Percentiles rank a stretch among this genome's conserved stretches.
Conservation (phyloP, 202 grass and related monocot genomes). For the Musa balbisiana region DNA sequence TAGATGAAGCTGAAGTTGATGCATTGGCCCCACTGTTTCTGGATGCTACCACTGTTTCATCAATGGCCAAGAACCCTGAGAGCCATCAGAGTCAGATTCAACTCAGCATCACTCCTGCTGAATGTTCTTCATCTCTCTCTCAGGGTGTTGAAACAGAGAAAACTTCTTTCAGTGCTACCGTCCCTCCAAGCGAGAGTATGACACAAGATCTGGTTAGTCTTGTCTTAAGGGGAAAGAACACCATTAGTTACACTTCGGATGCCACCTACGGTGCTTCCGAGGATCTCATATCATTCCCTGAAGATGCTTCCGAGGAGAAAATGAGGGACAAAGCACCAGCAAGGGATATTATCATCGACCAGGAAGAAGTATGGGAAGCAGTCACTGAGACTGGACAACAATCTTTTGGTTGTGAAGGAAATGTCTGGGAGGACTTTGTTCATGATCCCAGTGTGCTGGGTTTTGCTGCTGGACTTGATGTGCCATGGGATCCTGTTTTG, state of each 20-base stretch:
- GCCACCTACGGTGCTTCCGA: conserved; percentile 24
- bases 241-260: conserved; percentile 22
- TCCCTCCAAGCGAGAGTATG: background rate
- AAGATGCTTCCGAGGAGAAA: conserved; percentile 15
- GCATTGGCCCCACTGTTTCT: conserved; percentile 1
- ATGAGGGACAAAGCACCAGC: conserved; percentile 16
- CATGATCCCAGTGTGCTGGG: conserved; percentile 32
- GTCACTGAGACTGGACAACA: conserved; percentile 22
- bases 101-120: background rate
- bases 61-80: background rate
- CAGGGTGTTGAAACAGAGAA: background rate
- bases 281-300: conserved; percentile 29
- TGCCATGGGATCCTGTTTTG: conserved; percentile 48
- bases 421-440: conserved; percentile 23
- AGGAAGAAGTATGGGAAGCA: conserved; percentile 24
- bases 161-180: conserved; percentile 22
- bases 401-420: conserved; percentile 19
- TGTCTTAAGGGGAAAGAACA: conserved; percentile 33
- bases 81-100: background rate
- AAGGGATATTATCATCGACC: conserved; percentile 18
- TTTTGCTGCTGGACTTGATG: conserved; percentile 25
- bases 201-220: conserved; percentile 23
- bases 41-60: background rate
- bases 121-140: background rate
- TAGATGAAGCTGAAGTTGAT: background rate